phyloP scores from a whole-genome alignment of 345 rosid species.

The Euclidium syriacum region DNA sequence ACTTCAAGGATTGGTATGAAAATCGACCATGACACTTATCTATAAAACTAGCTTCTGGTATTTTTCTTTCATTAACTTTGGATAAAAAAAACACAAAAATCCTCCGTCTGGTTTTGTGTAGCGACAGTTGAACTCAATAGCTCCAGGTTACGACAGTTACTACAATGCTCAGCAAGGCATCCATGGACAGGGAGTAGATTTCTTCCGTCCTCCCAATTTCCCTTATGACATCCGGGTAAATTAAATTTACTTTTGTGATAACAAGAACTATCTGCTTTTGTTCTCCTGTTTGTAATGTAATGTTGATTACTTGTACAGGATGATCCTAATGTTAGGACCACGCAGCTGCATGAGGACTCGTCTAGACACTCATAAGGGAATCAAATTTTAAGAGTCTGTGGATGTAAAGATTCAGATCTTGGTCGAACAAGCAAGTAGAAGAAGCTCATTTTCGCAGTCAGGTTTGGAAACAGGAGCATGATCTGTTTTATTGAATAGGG shows the following conservation, averaged over 20 bases:
- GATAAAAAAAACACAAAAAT: conserved; percentile 12
- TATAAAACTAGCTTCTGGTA: conserved; percentile 13
- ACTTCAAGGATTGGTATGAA: conserved; percentile 56
- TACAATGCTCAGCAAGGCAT: conserved; percentile 49
- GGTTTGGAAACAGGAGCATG: conserved; percentile 1
- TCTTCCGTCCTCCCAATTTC: conserved; percentile 54
- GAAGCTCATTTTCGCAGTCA: not conserved
- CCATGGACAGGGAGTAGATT: conserved; percentile 64
- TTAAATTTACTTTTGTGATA: conserved; percentile 16
- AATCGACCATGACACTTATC: conserved; percentile 22
- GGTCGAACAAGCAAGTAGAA: not conserved
- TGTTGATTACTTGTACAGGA: conserved; percentile 40
- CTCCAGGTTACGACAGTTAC: conserved; percentile 54
- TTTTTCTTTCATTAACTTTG: conserved; percentile 24
- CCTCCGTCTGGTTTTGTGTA: conserved; percentile 24
- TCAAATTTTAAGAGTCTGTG: conserved; percentile 3
- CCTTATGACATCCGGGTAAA: conserved; percentile 55
- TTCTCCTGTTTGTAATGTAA: conserved; percentile 12
- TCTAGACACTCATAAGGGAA: conserved; percentile 55
- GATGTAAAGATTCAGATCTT: conserved; percentile 2
- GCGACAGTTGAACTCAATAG: conserved; percentile 57
- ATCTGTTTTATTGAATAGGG: conserved; percentile 15
- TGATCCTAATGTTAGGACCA: conserved; percentile 66
- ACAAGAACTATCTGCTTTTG: not conserved
- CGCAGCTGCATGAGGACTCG: conserved; percentile 65